Base-by-base conservation (phyloP, 176 grass and related monocot genomes). In the Eleusine coracana region DNA sequence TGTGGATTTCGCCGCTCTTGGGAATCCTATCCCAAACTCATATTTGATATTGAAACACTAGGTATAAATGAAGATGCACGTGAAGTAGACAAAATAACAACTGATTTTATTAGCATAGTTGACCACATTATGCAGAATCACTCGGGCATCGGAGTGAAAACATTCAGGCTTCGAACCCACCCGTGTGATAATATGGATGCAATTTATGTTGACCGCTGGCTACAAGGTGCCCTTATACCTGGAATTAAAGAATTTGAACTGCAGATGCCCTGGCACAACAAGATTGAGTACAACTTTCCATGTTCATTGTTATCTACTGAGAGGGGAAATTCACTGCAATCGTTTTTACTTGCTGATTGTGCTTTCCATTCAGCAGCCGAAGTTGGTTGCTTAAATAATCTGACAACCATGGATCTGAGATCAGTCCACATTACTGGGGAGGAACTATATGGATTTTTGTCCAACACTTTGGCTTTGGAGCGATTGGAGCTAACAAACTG, bases 91-190 rank as follows among this genome's bases (percentile, higher is more conserved):
- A 11, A 82, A 82, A 29, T 46, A 82, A 71, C 67, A 31, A 21
- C 3, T 12, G 37, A 46, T 45, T 82, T 82, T 13, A 15, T 71
- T 12, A 60, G 52, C 59, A 82, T 9, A 71, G 68, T 82, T 60
- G 68, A 82, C 52, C 21, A 28, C 23, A 82, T 82, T 71, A 45
- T 82, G 79, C 37, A 46, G 15, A 82, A 71, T 60, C 79, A 71
- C 11, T 44, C 79, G 58, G 31, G 31, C 31, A 34, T 34, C 31
- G 31, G 31, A 34, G 31, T 34, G 31, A 34, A 34, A 34, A 34
- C 31, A 34, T 34, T 82, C 36, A 82, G 17, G 10, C 68, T 82
- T 45, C 5, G 0, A 13, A 29, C 52, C 10, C 0, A 71, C 38
- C 67, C 37, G 21, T 81, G 68, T 71, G 5, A 6, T 38, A 46